phyloP scores from a whole-genome alignment of 305 asterid species.

The Ajuga reptans region DNA sequence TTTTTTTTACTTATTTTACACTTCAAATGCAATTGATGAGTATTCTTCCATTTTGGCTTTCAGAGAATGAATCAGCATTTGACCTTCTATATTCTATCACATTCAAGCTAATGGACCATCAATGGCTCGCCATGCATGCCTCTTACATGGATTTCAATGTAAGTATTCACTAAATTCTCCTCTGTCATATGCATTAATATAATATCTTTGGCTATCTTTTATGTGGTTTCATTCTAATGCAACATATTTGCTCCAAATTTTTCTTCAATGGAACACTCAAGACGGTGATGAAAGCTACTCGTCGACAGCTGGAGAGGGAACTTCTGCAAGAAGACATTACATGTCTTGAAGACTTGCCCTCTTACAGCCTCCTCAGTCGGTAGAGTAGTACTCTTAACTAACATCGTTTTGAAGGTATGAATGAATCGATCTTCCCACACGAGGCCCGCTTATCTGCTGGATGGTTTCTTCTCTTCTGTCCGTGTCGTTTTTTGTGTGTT shows the following conservation, averaged over 20 bases:
- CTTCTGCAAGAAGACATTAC: slow-evolving; percentile 74
- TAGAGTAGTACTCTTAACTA: slow-evolving; percentile 18
- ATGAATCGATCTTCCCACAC: background rate
- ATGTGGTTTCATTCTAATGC: background rate
- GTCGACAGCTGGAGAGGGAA: slow-evolving; percentile 88
- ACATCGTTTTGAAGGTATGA: slow-evolving; percentile 12
- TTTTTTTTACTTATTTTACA: background rate
- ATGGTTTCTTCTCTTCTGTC: background rate
- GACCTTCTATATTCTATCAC: slow-evolving; percentile 92
- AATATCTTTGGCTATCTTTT: background rate
- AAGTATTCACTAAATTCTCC: slow-evolving; percentile 21
- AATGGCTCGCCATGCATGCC: slow-evolving; percentile 96
- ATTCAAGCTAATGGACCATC: slow-evolving; percentile 94
- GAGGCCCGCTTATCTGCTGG: slow-evolving; percentile 8
- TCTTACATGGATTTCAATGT: slow-evolving; percentile 99
- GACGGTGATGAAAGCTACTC: slow-evolving; percentile 98
- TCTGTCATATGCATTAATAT: background rate
- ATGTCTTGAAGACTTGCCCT: slow-evolving; percentile 84
- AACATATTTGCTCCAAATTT: background rate
- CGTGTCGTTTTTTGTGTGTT: background rate
- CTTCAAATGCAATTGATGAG: slow-evolving; percentile 11
- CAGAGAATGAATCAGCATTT: slow-evolving; percentile 94
- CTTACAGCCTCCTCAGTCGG: slow-evolving; percentile 65
- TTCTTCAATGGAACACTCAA: slow-evolving; percentile 3
- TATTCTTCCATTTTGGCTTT: slow-evolving; percentile 16